Evolutionary conservation across 2,329 filamentous ascomycete genomes (phyloP), one percentile per base, ranked within the genome.

Genomic region (Sclerotinia spermophila): DNA sequence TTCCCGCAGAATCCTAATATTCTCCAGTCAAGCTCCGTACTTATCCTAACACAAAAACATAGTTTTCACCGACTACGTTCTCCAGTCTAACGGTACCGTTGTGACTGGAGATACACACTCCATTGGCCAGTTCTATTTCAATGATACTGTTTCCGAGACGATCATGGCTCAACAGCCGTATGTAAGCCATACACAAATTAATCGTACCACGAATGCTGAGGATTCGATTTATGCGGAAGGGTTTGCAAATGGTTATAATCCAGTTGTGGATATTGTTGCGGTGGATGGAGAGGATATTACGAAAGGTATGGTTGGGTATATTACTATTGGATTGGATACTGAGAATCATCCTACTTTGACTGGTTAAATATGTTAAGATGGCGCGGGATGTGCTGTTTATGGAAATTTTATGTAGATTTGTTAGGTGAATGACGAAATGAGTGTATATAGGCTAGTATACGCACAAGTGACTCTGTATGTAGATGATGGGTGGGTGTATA

Each of bases 121-220:
- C 55, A 83, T 90, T 48, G 88, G 88, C n/a, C 88, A 91, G 77
- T 78, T 89, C 68, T 90, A 88, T 83, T 88, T 89, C 76, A 86
- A 89, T 78, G 85, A 90, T 77, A 81, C 82, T 72, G 83, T 90
- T 19, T 83, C 86, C 73, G 73, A 77, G 56, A 74, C 81, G 51
- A 86, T 90, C 69, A 84, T 87, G 74, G 78, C 78, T 21, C 80
- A 80, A 0, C 72, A 78, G 3, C 85, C 86, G 1, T 86, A 87
- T 78, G 77, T 72, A 8, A 77, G 77, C 71, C 86, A 86, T 78
- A 81, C 78, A 0, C 81, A 84, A 72, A 80, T 81, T 56, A 78
- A 81, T 66, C 79, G 81, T 17, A 81, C 79, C 15, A 77, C 75
- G 21, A 82, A 82, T 68, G 65, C 30, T 58, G 19, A 51, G 27